Evolutionary conservation across 805 yeast species (phyloP), one percentile per base, ranked within the genome.

Genomic region (Lipomyces yamadae): DNA sequence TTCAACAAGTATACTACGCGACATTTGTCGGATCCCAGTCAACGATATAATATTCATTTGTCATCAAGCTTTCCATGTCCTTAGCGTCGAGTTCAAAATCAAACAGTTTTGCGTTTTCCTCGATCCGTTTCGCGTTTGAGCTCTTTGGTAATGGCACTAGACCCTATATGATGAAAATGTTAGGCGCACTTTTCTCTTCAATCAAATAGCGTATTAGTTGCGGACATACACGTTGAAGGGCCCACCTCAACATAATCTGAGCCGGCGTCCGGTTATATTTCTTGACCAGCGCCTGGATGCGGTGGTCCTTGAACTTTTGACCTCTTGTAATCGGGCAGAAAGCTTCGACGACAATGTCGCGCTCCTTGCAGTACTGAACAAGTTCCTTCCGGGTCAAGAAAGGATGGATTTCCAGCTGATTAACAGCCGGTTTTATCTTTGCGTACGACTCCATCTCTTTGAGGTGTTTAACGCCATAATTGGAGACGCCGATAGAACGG

Each of bases 341-440:
- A 0, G 96, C 93, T 75, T 90, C 91, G 10, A 88, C 84, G 4
- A 81, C 78, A 53, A 92, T 84, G 56, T 81, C 86, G 65, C 87
- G 77, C 15, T 81, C 74, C 39, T 81, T 80, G 75, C 90, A 86
- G 77, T 79, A 89, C 62, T 86, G 83, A 30, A 89, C 85, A 65
- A 91, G 80, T 61, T 87, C 86, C 62, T 81, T 78, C 72, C 89
- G 78, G 79, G 88, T 90, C 73, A 88, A 81, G 93, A 95, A 90
- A 29, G 95, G 97, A 67, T 91, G 90, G 61, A 91, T 82, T 77
- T 91, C 97, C 74, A 91, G 85, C 76, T 92, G 96, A 76, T 91
- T 88, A 54, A 90, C 88, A 0, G 88, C 91, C 0, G 97, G 93
- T 68, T 82, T 81, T 68, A 83, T 74, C 67, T 77, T 82, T 68